These are phyloP conservation scores for Zanthoxylum bungeanum DNA, from an alignment of 345 rosid genomes.

Conservation along the genomic window DNA sequence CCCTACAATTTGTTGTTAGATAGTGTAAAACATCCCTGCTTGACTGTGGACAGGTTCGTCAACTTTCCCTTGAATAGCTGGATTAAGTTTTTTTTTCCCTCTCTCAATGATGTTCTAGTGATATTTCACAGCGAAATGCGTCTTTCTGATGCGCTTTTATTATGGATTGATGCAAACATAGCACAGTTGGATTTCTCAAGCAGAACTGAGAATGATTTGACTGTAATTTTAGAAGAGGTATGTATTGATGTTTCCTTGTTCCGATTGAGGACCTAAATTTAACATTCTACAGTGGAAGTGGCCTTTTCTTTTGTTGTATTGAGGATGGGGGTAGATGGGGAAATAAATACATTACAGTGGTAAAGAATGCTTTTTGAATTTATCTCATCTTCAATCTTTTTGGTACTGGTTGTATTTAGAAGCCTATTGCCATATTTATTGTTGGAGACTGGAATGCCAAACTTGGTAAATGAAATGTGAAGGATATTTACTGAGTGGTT, in stretches of 20 bases:
- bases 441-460: too few relatives aligned
- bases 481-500: background rate
- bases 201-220: slow-evolving; percentile 24
- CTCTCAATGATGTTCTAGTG: slow-evolving; percentile 31
- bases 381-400: background rate
- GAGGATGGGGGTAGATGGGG: background rate
- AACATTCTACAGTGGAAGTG: background rate
- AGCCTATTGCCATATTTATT: background rate
- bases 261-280: background rate
- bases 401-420: background rate
- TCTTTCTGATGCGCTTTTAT: slow-evolving; percentile 59
- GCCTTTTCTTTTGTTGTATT: background rate
- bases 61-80: slow-evolving; percentile 1
- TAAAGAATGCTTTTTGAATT: slow-evolving; percentile 6
- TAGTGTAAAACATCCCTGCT: slow-evolving; percentile 55
- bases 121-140: slow-evolving; percentile 65
- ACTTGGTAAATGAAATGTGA: background rate
- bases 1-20: slow-evolving; percentile 49
- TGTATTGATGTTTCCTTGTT: slow-evolving; percentile 6
- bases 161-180: slow-evolving; percentile 53
- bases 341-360: background rate
- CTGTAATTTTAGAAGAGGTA: slow-evolving; percentile 59
- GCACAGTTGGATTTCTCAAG: slow-evolving; percentile 24
- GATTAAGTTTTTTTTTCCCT: slow-evolving; percentile 1
- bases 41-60: slow-evolving; percentile 61